Evolutionary conservation across 163 green algal species (phyloP), one percentile per base, ranked within the genome.

Genomic region (Scenedesmus sp.): DNA sequence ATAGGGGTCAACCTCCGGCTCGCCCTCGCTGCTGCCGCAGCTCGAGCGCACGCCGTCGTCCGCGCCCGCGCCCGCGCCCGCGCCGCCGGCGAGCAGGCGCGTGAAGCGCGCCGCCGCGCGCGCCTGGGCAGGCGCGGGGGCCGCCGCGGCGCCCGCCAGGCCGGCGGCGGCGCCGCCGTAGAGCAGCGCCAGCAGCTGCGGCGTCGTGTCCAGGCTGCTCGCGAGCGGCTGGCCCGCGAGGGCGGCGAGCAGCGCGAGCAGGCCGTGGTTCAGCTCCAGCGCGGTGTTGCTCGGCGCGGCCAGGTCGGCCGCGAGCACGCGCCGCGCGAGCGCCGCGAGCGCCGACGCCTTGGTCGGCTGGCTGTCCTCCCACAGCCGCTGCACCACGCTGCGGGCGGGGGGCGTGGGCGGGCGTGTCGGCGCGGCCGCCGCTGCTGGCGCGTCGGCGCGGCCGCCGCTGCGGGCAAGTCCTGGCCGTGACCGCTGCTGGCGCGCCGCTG

Each of bases 241-340:
- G 33, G 45, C 70, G 31, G 63, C 51, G 48, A 81, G 50, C 74
- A 81, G 62, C 74, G 62, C 62, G 29, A 81, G 74, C 26, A 74
- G 36, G 26, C 60, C 54, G 33, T 63, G 60, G 29, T 65, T 67
- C 53, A 47, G 39, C 39, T 47, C 39, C 7, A 22, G 2, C 50
- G 31, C 15, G 17, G 29, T 33, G 44, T 24, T 17, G 4, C 6
- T n/a, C 17, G 22, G 33, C 17, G 0, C 22, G 3, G 50, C n/a
- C 33, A 74, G 50, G 11, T 67, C 18, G 4, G 24, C n/a, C 22
- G 54, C 64, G n/a, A 67, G 63, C 45, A 65, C 20, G 22, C 24
- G 47, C 36, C 14, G n/a, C 7, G 69, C 60, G 36, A 81, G 74
- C 24, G 62, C 53, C 18, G 48, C 60, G 13, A 81, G 62, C 5